Evolutionary conservation across 305 asterid genomes (phyloP).

Genomic region (Plantago lanceolata): DNA sequence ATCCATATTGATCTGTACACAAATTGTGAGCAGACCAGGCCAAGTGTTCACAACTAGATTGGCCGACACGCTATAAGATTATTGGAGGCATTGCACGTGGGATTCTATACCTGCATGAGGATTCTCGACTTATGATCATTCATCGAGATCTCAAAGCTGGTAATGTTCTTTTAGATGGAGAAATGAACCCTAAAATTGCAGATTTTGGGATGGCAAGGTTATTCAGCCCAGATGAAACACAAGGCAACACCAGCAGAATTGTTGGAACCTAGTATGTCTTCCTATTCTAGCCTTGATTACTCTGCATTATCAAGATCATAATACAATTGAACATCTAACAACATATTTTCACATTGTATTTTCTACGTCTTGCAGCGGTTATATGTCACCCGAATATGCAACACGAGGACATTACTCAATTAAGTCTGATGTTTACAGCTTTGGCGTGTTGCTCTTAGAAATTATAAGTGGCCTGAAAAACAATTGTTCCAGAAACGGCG

Average conservation of each 20-base stretch:
- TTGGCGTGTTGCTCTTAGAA: conserved; percentile 38
- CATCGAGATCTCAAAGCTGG: conserved; percentile 48
- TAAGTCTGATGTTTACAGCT: conserved; percentile 42
- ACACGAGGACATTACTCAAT: conserved; percentile 30
- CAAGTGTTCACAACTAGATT: conserved; percentile 23
- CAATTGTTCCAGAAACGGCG: conserved; percentile 18
- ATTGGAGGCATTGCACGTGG: conserved; percentile 38
- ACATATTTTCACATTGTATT: background rate
- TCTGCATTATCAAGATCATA: background rate
- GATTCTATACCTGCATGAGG: conserved; percentile 41
- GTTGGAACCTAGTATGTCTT: conserved; percentile 34
- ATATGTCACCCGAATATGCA: conserved; percentile 43
- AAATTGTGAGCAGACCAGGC: conserved; percentile 21
- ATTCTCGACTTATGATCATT: conserved; percentile 35
- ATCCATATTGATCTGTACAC: background rate
- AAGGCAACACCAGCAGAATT: conserved; percentile 30
- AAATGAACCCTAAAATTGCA: conserved; percentile 42
- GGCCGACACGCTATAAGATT: conserved; percentile 30
- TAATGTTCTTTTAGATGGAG: conserved; percentile 35
- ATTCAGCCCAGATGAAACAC: conserved; percentile 30
- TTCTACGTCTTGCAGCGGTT: conserved; percentile 29
- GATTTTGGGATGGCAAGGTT: conserved; percentile 48
- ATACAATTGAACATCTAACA: background rate
- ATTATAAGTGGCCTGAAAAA: conserved; percentile 39
- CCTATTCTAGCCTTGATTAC: too few relatives aligned